Evolutionary conservation across 768 basidiomycete genomes (phyloP), one percentile per base, ranked within the genome.

Genomic region (Tremella mesenterica): DNA sequence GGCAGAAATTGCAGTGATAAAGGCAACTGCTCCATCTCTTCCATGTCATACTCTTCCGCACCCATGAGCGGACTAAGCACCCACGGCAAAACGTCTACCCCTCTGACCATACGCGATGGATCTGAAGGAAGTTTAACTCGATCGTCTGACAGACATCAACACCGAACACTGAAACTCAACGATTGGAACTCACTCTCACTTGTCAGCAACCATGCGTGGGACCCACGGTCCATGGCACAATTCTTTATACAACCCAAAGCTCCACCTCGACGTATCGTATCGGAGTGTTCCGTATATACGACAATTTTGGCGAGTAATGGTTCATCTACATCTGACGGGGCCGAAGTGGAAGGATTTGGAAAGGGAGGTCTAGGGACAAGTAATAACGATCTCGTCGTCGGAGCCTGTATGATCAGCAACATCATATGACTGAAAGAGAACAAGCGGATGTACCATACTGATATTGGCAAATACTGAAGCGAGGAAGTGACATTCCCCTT

Each of bases 391-490:
- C 90, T 79, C 7, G 91, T 92, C 18, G 79, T 73, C 0, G 84
- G 83, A 9, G 83, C 79, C 89, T 93, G 57, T 46, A 18, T 16
- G 28, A 34, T 43, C 29, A 46, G 29, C 48, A 10, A 44, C n/a
- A 18, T 50, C 21, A 10, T 18, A 10, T 13, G n/a, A 12, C 33
- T 12, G 10, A 45, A 45, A 6, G 44, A 5, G 4, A 9, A 21
- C 44, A 23, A 16, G 26, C 25, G 4, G 44, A 6, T 26, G 21
- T 67, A 91, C 92, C 59, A 81, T 80, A 48, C 81, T 85, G 51
- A 95, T 73, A 69, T 97, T 97, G 10, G 91, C 90, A 67, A 96
- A 95, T 12, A 96, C 93, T 58, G 85, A 88, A 1, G 92, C 83
- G 20, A 97, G 76, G 73, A 97, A 97, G 74, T 97, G 86, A 16